phyloP scores from a whole-genome alignment of 306 rosid genomes.

The Pueraria montana region DNA sequence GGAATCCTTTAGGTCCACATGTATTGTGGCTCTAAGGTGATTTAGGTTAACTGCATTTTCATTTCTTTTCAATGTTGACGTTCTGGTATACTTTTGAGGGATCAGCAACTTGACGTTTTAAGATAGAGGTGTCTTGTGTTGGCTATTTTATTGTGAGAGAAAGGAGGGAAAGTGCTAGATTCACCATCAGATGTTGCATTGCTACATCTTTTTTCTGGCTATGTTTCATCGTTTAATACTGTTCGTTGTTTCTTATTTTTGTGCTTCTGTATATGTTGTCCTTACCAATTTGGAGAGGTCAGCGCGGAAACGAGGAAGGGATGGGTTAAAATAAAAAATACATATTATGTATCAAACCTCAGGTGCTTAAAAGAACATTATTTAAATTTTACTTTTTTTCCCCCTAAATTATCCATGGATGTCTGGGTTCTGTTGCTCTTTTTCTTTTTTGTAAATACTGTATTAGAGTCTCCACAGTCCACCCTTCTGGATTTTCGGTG shows the following conservation, averaged over 20 bases:
- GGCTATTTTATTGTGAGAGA: background rate
- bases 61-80: slow-evolving; percentile 7
- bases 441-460: background rate
- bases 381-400: background rate
- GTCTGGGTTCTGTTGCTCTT: background rate
- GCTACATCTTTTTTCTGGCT: background rate
- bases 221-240: slow-evolving; percentile 3
- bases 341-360: slow-evolving; percentile 8
- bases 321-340: background rate
- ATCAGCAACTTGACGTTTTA: background rate
- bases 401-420: background rate
- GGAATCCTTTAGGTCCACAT: slow-evolving; percentile 48
- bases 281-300: background rate
- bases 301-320: background rate
- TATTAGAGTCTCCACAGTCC: background rate
- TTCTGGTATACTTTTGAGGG: slow-evolving; percentile 24
- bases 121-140: slow-evolving; percentile 14
- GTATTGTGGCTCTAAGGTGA: slow-evolving; percentile 49
- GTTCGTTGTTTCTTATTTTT: background rate
- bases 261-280: background rate
- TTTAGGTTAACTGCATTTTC: slow-evolving; percentile 33
- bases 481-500: too few relatives aligned
- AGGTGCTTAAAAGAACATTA: background rate
- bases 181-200: slow-evolving; percentile 7
- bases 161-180: background rate